Percentiles rank a stretch among this genome's conserved stretches.
These are phyloP conservation scores for Ustilago cynodontis DNA, from an alignment of 1,284 basidiomycete genomes.

Conservation along the genomic window DNA sequence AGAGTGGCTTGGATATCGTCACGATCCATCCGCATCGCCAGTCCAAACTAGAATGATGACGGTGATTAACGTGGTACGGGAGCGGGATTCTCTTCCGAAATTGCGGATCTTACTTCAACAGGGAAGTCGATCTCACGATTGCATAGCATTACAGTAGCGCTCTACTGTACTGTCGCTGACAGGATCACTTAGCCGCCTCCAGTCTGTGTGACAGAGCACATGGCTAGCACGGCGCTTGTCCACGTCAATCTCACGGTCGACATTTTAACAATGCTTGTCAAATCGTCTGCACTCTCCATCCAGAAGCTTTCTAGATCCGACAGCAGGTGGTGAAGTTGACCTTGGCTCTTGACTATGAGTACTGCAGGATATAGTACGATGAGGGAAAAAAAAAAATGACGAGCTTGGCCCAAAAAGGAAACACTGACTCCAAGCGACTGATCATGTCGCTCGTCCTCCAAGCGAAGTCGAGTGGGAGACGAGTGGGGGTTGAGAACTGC, in stretches of 20 bases:
- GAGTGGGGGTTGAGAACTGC: no score
- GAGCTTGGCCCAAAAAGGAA: constrained; percentile 5
- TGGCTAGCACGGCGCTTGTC: neutral
- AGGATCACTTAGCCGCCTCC: neutral
- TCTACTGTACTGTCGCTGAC: neutral
- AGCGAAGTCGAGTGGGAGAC: neutral
- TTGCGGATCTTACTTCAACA: neutral
- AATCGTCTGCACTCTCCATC: no score
- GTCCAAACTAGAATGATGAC: neutral
- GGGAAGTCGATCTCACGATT: neutral
- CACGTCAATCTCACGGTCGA: neutral
- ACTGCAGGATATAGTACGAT: no score
- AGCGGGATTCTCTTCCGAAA: constrained; percentile 2
- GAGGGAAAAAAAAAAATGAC: neutral
- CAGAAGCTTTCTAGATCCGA: neutral
- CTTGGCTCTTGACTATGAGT: no score
- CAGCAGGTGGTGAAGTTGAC: no score
- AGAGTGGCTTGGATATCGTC: neutral
- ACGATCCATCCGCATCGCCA: neutral
- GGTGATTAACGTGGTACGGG: neutral
- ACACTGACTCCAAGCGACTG: neutral
- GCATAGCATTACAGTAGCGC: neutral
- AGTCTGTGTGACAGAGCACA: neutral
- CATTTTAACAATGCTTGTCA: neutral
- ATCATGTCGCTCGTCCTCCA: neutral